Percentiles rank a stretch among this genome's conserved stretches.
Evolutionary conservation across 768 basidiomycete species (phyloP).

Genomic region (Inosperma sp.): DNA sequence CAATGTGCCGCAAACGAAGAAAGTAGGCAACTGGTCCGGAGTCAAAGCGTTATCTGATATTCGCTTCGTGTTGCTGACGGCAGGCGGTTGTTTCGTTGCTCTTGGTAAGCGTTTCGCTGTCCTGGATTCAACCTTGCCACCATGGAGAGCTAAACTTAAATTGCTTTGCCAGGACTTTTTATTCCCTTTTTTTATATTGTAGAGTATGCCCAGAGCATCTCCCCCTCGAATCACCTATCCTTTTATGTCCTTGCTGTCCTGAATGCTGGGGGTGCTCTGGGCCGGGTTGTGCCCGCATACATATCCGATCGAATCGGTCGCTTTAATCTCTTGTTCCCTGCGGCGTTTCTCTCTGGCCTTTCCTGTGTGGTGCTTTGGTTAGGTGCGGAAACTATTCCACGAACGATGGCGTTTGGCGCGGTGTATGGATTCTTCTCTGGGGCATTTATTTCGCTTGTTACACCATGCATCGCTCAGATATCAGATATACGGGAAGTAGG

Average conservation of each 20-base stretch:
- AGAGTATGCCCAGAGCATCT: conserved; percentile 47
- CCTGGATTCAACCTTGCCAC: no score
- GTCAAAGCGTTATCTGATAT: conserved; percentile 28
- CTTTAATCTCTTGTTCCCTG: conserved; percentile 62
- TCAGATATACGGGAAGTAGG: conserved; percentile 57
- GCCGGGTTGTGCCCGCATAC: conserved; percentile 59
- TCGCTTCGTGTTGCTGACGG: conserved; percentile 48
- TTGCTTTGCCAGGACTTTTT: conserved; percentile 49
- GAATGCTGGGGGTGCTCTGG: conserved; percentile 64
- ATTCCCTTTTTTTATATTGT: conserved; percentile 70
- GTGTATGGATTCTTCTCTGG: conserved; percentile 64
- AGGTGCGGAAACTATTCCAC: conserved; percentile 35
- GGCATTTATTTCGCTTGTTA: conserved; percentile 63
- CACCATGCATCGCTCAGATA: conserved; percentile 64
- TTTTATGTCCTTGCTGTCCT: conserved; percentile 61
- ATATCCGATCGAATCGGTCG: conserved; percentile 61
- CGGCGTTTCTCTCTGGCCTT: conserved; percentile 60
- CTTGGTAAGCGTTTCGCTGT: conserved; percentile 42
- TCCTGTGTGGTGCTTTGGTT: conserved; percentile 56
- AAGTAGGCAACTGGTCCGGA: neutral
- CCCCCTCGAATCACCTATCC: conserved; percentile 35
- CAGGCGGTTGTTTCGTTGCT: conserved; percentile 55
- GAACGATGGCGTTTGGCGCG: conserved; percentile 48
- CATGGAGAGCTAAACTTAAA: neutral
- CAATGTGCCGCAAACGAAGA: conserved; percentile 8